phyloP scores from a whole-genome alignment of 2,329 filamentous ascomycete genomes.

The Fusarium sp. region DNA sequence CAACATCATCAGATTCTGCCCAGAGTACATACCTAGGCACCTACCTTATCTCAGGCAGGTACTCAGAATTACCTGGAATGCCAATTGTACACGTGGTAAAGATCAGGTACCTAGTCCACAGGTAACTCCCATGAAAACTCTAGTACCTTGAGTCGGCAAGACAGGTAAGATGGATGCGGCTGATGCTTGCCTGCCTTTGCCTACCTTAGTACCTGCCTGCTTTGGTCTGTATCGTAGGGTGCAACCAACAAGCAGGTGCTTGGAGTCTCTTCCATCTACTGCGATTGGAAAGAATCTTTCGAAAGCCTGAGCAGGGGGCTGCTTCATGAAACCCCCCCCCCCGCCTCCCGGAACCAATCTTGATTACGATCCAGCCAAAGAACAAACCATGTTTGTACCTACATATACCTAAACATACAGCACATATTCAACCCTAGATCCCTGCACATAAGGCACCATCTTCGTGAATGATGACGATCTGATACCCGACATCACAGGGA shows the following conservation, averaged over 20 bases:
- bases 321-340: background rate
- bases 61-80: background rate
- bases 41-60: too few relatives aligned
- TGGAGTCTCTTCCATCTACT: background rate
- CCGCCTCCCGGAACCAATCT: background rate
- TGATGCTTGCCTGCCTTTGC: background rate
- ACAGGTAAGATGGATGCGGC: background rate
- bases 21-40: background rate
- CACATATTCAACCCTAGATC: background rate
- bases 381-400: background rate
- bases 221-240: background rate
- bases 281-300: background rate
- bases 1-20: background rate
- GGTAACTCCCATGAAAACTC: background rate
- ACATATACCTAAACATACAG: background rate
- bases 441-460: background rate
- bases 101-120: background rate
- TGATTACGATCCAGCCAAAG: background rate
- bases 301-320: background rate
- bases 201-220: background rate
- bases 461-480: conserved; percentile 9
- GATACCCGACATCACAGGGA: conserved; percentile 1
- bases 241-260: background rate
- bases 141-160: background rate
- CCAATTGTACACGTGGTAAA: background rate